Evolutionary conservation across 1,139 yeast species (phyloP), one percentile per base, ranked within the genome.

Genomic region (Diutina catenulata): DNA sequence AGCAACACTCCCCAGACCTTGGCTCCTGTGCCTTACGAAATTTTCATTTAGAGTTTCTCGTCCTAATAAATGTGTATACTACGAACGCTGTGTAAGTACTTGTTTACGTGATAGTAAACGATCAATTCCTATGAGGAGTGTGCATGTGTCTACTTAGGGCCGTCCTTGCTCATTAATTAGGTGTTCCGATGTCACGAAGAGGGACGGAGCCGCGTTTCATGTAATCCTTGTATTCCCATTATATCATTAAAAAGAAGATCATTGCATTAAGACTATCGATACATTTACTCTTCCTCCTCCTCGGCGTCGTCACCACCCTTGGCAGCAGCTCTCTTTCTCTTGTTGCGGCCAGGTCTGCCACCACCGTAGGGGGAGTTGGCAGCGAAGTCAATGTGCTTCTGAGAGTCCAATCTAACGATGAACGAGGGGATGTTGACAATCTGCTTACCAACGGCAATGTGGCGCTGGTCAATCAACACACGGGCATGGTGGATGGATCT

Each of bases 401-500:
- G 98, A 55, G 98, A 88, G 75, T 91, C 99, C 69, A 91, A 82
- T 79, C 99, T 93, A 52, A 91, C 99, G 79, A 88, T 83, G 91
- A 91, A 91, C 52, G 97, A 88, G 71, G 99, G 97, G 55, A 91
- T 83, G 76, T 80, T 83, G 70, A 91, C 99, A 57, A 87, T 78
- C 77, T 91, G 99, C 83, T 91, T 91, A 74, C 99, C 99, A 68
- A 91, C 99, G 62, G 97, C 95, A 68, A 91, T 91, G 80, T 91
- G 98, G 80, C 96, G 86, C 78, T 91, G 98, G 57, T 93, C 67
- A 64, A 91, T 91, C 73, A 91, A 82, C 55, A 91, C 95, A 80
- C 99, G 91, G 55, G 99, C 98, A 76, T 91, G 99, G 81, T 91
- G 99, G 63, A 91, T 84, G 59, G 97, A 88, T 77, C 93, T 91